Percentiles rank a stretch among this genome's conserved stretches.
Evolutionary conservation across 345 rosid genomes (phyloP).

Genomic region (Cardamine resedifolia): DNA sequence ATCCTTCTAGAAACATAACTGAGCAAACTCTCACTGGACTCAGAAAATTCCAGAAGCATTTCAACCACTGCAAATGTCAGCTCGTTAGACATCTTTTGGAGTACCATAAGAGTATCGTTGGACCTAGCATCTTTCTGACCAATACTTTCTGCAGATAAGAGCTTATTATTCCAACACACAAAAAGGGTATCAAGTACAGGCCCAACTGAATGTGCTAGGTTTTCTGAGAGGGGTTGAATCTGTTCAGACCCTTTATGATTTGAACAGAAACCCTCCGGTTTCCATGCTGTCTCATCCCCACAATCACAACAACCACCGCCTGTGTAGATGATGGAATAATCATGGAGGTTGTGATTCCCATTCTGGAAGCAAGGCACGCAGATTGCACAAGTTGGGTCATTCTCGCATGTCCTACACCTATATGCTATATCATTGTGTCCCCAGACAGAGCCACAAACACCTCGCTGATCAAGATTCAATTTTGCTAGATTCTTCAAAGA

Average conservation of each 20-base stretch:
- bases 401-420: slow-evolving; percentile 78
- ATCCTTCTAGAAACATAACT: slow-evolving; percentile 75
- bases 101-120: slow-evolving; percentile 34
- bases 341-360: slow-evolving; percentile 78
- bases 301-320: slow-evolving; percentile 98
- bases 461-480: slow-evolving; percentile 56
- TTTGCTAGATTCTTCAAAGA: slow-evolving; percentile 53
- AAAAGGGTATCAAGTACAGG: slow-evolving; percentile 78
- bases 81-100: slow-evolving; percentile 55
- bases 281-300: slow-evolving; percentile 98
- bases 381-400: slow-evolving; percentile 93
- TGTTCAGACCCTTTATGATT: slow-evolving; percentile 89
- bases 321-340: slow-evolving; percentile 75
- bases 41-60: slow-evolving; percentile 80
- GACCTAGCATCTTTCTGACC: slow-evolving; percentile 40
- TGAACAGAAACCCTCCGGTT: slow-evolving; percentile 88
- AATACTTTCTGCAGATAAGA: slow-evolving; percentile 46
- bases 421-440: slow-evolving; percentile 89
- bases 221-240: slow-evolving; percentile 79
- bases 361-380: slow-evolving; percentile 88
- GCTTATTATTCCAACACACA: slow-evolving; percentile 62
- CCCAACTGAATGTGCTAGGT: slow-evolving; percentile 58
- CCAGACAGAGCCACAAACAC: slow-evolving; percentile 98
- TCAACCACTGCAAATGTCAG: slow-evolving; percentile 66
- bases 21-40: slow-evolving; percentile 84